Evolutionary conservation across 441 rosid species (phyloP), one percentile per base, ranked within the genome.

Genomic region (Euphorbia schlechtendalii): DNA sequence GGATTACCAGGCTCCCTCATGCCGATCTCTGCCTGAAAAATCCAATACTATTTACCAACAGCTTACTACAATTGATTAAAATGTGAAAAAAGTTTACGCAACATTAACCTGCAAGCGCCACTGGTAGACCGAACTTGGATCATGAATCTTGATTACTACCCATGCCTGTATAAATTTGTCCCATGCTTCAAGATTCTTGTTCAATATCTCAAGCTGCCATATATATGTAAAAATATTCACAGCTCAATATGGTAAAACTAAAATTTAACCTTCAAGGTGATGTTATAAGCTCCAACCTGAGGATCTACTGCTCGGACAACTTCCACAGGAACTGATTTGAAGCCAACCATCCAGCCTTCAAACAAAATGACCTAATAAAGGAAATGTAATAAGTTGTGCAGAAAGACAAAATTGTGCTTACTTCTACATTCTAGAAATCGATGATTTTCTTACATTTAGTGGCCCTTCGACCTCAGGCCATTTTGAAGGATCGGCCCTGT

Each of bases 271-370:
- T 28, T 14, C 56, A 22, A 43, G 46, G 59, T 28, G 28, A 61
- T 63, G 10, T 53, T 22, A 14, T 36, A 45, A 43, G 56, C 34
- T 43, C 63, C 55, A 65, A 90, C 99, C 96, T 90, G 99, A 15
- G 90, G 92, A 76, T 91, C 96, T 62, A 94, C 86, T 20, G 88
- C 87, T 80, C 64, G 77, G 64, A 87, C 91, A 46, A 56, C 82
- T 61, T 86, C 87, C 12, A 53, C 28, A 1, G 94, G 85, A 77
- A 80, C 70, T 8, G 98, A 92, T 65, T 82, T 91, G 76, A 94
- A 94, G 60, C 99, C 96, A 61, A 87, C 96, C 98, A 94, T 91
- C 99, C 99, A 94, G 57, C 98, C 99, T 76, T 94, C 99, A 52
- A 84, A 94, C 46, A 94, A 80, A 69, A 91, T 73, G 68, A 80